These are phyloP conservation scores for Punctularia strigosozonata DNA, from an alignment of 768 basidiomycete species.

Conservation along the genomic window DNA sequence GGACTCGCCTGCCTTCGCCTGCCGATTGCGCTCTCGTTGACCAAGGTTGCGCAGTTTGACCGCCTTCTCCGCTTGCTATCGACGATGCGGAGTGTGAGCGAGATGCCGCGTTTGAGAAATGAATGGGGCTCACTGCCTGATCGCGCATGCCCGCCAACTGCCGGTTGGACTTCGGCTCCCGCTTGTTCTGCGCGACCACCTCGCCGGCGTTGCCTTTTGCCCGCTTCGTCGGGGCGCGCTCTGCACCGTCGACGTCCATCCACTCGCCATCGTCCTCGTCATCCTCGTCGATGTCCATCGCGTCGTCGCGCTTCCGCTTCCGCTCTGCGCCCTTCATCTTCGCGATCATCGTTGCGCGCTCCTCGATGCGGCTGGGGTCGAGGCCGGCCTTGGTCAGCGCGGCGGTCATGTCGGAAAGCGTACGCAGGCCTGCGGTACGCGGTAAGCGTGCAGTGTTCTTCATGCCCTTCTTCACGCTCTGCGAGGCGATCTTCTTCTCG, in stretches of 20 bases:
- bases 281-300: conserved; percentile 47
- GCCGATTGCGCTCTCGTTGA: conserved; percentile 77
- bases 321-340: conserved; percentile 61
- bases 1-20: conserved; percentile 84
- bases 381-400: conserved; percentile 82
- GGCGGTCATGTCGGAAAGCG: conserved; percentile 62
- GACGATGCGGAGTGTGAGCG: conserved; percentile 6
- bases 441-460: conserved; percentile 77
- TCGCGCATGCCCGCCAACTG: conserved; percentile 73
- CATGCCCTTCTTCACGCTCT: conserved; percentile 72
- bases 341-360: conserved; percentile 76
- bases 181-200: conserved; percentile 34
- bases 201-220: conserved; percentile 51
- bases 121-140: conserved; percentile 38
- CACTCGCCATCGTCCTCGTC: conserved; percentile 27
- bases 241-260: conserved; percentile 19
- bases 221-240: conserved; percentile 41
- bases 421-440: conserved; percentile 59
- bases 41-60: conserved; percentile 75
- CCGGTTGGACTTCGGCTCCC: conserved; percentile 60
- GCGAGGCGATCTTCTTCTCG: conserved; percentile 57
- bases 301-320: conserved; percentile 50
- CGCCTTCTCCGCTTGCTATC: conserved; percentile 71
- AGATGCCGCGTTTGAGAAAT: conserved; percentile 1
- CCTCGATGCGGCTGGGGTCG: conserved; percentile 79